Conservation (phyloP, 371 early-diverging fungal species). For the Lichtheimia corymbifera region DNA sequence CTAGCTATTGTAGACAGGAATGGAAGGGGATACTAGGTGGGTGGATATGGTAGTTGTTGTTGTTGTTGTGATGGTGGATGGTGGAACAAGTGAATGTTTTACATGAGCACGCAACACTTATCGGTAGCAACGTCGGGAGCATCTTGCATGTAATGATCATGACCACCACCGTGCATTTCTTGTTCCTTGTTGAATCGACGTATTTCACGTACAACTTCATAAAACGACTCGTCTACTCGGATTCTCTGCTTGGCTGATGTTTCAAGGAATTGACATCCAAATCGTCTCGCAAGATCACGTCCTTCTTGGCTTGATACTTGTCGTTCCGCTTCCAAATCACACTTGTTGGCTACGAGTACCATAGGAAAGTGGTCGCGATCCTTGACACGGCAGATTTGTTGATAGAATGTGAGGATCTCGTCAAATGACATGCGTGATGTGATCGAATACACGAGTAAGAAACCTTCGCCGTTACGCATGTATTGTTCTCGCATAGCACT, state of each 20-base stretch:
- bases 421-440: conserved; percentile 77
- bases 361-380: conserved; percentile 84
- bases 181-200: conserved; percentile 73
- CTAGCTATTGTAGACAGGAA: background rate
- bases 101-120: conserved; percentile 35
- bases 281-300: conserved; percentile 73
- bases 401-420: conserved; percentile 76
- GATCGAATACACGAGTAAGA: conserved; percentile 64
- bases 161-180: conserved; percentile 22
- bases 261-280: conserved; percentile 84
- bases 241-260: conserved; percentile 87
- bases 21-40: background rate
- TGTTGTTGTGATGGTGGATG: background rate
- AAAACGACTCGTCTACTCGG: conserved; percentile 92
- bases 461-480: conserved; percentile 70
- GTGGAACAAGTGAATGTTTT: background rate
- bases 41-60: background rate
- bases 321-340: conserved; percentile 83
- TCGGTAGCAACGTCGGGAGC: conserved; percentile 22
- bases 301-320: conserved; percentile 70
- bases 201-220: conserved; percentile 86
- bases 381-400: conserved; percentile 82
- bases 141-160: conserved; percentile 20
- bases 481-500: conserved; percentile 79
- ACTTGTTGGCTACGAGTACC: conserved; percentile 94